Evolutionary conservation across 75 land plant genomes (phyloP), one percentile per base, ranked within the genome.

Genomic region (Cunninghamia lanceolata): DNA sequence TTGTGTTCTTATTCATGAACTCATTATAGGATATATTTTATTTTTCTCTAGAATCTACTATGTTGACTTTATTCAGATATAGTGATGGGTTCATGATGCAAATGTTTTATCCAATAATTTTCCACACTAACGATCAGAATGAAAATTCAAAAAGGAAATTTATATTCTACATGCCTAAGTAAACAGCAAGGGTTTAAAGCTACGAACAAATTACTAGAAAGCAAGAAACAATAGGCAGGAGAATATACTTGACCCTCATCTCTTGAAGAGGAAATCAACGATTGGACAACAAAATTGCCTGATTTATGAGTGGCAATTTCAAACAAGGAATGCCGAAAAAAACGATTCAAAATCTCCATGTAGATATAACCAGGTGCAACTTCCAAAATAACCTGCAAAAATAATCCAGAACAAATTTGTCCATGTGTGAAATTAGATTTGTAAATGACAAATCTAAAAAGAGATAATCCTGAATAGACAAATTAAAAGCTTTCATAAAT

Each of bases 231-330:
- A 9, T 10, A 79, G 82, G 47, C 39, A 43, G 19, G 42, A 39
- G 35, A 19, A 86, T 87, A 82, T 92, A 97, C 99, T 88, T 98
- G 99, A 86, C 84, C 89, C 82, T 92, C 68, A 59, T 56, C 82
- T 89, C 93, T 93, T 87, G 92, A 91, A 87, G 93, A 91, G 85
- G 97, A 92, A 85, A 98, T 85, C 82, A 98, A 86, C 53, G 98
- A 96, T 88, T 98, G 99, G 40, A 96, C 90, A 87, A 91, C 99
- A 90, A 96, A 98, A 83, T 95, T 98, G 53, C 94, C 96, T 86
- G 90, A 94, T 38, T 84, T 88, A 90, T 95, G 94, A 21, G 91
- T 87, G 35, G 99, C 91, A n/a, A 96, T 87, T 53, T 94, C 91
- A 85, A 93, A 89, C 85, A 98, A 84, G 8, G 92, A 91, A 70